Base-by-base conservation (phyloP, 805 yeast species). In the Wickerhamiella spandovensis region DNA sequence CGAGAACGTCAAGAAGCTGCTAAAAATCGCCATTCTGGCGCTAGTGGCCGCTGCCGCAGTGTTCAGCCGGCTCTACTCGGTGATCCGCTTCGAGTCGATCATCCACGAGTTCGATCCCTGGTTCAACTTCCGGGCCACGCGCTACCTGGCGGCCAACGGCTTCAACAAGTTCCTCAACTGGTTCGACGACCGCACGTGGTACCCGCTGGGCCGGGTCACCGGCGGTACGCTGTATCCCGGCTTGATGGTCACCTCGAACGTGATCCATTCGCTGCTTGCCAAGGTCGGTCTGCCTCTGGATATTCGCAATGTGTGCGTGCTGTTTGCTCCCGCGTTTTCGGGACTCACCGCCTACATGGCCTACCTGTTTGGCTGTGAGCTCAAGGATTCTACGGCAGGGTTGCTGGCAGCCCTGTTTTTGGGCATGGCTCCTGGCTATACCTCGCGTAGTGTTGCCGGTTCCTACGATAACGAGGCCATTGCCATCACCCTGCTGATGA, bases 101-200 rank as follows among this genome's bases (percentile, higher is more conserved):
- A 92, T 92, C 67, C 99, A 92, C 70, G 99, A 92, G 67, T 92
- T 92, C 67, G 73, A 69, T 55, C 71, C 71, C 24, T 67, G 71
- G 71, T 67, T 67, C 76, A 92, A 92, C 68, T 92, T 78, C 72
- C 73, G 98, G 56, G 98, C 98, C 43, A 85, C 98, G n/a, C 84
- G 84, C 66, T 87, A 86, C 66, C 75, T 92, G 57, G 95, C 87
- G 28, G 72, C 77, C 43, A 79, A 87, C 62, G 82, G 92, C 6
- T 90, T 79, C 67, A 83, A 88, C 72, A 89, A 88, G 57, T 94
- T 92, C 63, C 74, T 94, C 62, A 92, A 92, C 67, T 92, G 98
- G 98, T 92, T 92, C 62, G 98, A 92, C 66, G 97, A 90, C 66
- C 79, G 95, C 64, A 90, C 98, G 18, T 92, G 99, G 99, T 92